phyloP scores from a whole-genome alignment of 2,329 filamentous ascomycete species.

The Fusarium euwallaceae region DNA sequence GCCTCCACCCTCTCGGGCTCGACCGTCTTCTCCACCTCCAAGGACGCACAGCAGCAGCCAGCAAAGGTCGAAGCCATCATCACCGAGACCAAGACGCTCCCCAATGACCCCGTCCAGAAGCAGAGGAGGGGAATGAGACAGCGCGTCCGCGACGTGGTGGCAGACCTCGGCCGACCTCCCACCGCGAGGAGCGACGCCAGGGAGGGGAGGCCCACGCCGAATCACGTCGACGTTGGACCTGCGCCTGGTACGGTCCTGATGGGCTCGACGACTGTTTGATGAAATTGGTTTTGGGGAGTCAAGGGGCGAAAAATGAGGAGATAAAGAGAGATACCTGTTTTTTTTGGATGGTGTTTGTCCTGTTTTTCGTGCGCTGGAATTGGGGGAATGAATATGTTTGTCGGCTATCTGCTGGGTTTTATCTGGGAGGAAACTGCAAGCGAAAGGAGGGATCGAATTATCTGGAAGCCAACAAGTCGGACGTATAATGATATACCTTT shows the following conservation, averaged over 20 bases:
- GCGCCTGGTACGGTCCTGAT: conserved; percentile 42
- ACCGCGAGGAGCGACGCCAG: conserved; percentile 50
- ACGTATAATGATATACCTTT: neutral
- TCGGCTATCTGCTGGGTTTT: neutral
- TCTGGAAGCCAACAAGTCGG: neutral
- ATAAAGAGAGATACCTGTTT: neutral
- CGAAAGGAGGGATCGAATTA: neutral
- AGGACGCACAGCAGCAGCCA: conserved; percentile 38
- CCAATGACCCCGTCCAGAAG: conserved; percentile 2
- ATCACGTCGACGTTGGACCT: conserved; percentile 47
- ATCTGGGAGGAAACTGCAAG: neutral
- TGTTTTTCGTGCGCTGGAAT: neutral
- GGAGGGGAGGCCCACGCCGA: conserved; percentile 48
- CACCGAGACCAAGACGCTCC: neutral
- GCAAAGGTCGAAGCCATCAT: conserved; percentile 13
- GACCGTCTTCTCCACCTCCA: conserved; percentile 47
- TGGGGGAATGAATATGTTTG: neutral
- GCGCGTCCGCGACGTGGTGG: conserved; percentile 51
- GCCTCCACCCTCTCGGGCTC: conserved; percentile 50
- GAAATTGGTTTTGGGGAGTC: neutral
- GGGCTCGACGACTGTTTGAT: conserved; percentile 36
- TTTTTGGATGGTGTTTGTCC: neutral
- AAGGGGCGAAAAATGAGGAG: neutral
- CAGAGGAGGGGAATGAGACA: conserved; percentile 48
- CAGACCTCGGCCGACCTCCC: conserved; percentile 51